Conservation (phyloP, 345 rosid species). For the Alliaria petiolata region DNA sequence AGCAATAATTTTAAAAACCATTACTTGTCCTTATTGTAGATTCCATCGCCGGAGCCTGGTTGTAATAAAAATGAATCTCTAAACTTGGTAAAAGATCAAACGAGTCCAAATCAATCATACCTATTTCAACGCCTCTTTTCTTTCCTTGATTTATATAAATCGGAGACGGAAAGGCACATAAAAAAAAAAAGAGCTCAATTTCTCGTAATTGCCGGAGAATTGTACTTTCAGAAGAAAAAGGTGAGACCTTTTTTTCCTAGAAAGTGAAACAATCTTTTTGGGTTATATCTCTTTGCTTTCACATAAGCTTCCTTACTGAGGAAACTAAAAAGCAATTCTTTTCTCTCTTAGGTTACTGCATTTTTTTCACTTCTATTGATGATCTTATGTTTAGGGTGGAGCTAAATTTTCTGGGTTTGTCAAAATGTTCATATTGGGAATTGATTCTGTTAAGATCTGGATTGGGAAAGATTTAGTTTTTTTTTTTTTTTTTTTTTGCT, state of each 20-base stretch:
- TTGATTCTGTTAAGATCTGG: conserved; percentile 25
- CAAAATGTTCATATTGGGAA: not conserved
- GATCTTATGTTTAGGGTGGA: not conserved
- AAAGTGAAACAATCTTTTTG: conserved; percentile 28
- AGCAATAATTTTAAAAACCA: conserved; percentile 8
- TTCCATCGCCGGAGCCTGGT: conserved; percentile 19
- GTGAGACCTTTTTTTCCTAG: conserved; percentile 13
- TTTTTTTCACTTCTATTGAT: not conserved
- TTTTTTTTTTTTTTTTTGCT: too few species aligned
- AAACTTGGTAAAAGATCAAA: conserved; percentile 18
- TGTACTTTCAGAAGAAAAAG: conserved; percentile 21
- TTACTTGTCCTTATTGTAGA: conserved; percentile 19
- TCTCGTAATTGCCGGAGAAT: conserved; percentile 3
- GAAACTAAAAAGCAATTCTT: not conserved
- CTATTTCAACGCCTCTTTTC: conserved; percentile 11
- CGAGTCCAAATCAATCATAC: conserved; percentile 1
- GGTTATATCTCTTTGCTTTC: not conserved
- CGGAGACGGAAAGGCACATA: not conserved
- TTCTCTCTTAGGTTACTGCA: not conserved
- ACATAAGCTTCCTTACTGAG: not conserved
- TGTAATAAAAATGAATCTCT: not conserved
- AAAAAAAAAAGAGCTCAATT: not conserved
- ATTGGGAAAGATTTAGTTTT: not conserved
- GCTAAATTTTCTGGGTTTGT: not conserved
- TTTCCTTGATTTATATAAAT: conserved; percentile 13